Conservation (phyloP, 2,329 filamentous ascomycete genomes). For the Cordyceps fumosorosea region DNA sequence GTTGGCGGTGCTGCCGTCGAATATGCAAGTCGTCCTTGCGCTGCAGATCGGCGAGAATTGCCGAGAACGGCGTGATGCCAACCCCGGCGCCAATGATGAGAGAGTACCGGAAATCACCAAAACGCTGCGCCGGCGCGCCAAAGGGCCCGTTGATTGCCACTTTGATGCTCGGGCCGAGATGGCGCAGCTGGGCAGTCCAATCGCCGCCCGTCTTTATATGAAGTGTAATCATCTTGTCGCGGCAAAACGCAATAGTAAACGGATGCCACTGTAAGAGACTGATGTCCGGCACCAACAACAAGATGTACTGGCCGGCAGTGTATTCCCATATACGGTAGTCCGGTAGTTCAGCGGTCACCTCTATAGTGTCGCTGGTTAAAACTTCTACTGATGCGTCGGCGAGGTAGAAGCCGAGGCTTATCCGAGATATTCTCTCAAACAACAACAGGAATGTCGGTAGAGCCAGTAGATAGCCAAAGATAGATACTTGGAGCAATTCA, state of each 20-base stretch:
- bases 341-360: slow-evolving; percentile 42
- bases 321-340: slow-evolving; percentile 44
- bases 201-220: slow-evolving; percentile 54
- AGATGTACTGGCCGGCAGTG: slow-evolving; percentile 51
- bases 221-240: slow-evolving; percentile 43
- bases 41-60: slow-evolving; percentile 49
- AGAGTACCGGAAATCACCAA: slow-evolving; percentile 50
- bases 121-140: slow-evolving; percentile 51
- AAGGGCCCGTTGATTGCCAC: slow-evolving; percentile 52
- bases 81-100: slow-evolving; percentile 52
- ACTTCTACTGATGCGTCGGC: slow-evolving; percentile 42
- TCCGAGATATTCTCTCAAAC: slow-evolving; percentile 39
- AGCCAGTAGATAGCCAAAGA: slow-evolving; percentile 51
- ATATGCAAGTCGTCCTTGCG: slow-evolving; percentile 34
- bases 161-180: slow-evolving; percentile 36
- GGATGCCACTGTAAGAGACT: slow-evolving; percentile 54
- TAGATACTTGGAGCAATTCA: slow-evolving; percentile 44
- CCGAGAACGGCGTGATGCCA: slow-evolving; percentile 52
- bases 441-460: slow-evolving; percentile 46
- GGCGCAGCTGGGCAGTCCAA: slow-evolving; percentile 43
- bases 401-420: slow-evolving; percentile 40
- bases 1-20: slow-evolving; percentile 18
- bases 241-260: slow-evolving; percentile 51
- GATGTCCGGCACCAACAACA: slow-evolving; percentile 46
- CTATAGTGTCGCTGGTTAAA: slow-evolving; percentile 46